Percentiles rank a stretch among this genome's conserved stretches.
phyloP scores from a whole-genome alignment of 257 asterid species.

The Ballota nigra region DNA sequence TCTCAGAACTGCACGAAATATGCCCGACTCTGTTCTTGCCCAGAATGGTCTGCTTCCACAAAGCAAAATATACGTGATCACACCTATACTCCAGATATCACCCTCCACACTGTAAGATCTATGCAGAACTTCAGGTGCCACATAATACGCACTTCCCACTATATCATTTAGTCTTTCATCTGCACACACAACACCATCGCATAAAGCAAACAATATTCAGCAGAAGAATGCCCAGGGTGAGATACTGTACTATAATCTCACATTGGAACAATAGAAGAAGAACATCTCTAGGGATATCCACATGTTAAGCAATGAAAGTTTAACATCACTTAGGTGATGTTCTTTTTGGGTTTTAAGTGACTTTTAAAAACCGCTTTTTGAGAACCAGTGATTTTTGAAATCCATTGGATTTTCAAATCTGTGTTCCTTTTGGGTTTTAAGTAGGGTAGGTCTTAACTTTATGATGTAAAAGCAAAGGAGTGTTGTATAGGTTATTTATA shows the following conservation, averaged over 20 bases:
- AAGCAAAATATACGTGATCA: conserved; percentile 77
- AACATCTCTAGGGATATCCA: neutral
- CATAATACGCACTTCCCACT: conserved; percentile 98
- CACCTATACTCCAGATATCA: conserved; percentile 98
- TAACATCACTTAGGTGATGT: neutral
- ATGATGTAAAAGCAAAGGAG: no score
- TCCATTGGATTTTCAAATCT: no score
- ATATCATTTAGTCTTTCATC: conserved; percentile 96
- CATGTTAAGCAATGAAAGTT: neutral
- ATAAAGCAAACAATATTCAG: neutral
- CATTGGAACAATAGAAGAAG: neutral
- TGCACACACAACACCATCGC: conserved; percentile 24
- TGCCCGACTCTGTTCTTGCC: conserved; percentile 98
- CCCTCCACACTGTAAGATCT: conserved; percentile 94
- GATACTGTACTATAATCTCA: neutral
- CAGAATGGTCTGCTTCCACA: conserved; percentile 99
- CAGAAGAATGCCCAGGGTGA: neutral
- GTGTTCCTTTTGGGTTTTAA: no score
- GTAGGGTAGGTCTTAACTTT: no score
- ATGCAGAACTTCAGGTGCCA: conserved; percentile 98
- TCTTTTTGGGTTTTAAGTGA: no score
- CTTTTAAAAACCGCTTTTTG: no score
- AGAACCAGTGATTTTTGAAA: no score
- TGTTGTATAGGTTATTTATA: no score
- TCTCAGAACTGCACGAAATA: conserved; percentile 90